A percentile compares a stretch with the other conserved stretches of the same genome.
These are phyloP conservation scores for Botrytis galanthina DNA, from an alignment of 2,329 filamentous ascomycete genomes.

Conservation along the genomic window DNA sequence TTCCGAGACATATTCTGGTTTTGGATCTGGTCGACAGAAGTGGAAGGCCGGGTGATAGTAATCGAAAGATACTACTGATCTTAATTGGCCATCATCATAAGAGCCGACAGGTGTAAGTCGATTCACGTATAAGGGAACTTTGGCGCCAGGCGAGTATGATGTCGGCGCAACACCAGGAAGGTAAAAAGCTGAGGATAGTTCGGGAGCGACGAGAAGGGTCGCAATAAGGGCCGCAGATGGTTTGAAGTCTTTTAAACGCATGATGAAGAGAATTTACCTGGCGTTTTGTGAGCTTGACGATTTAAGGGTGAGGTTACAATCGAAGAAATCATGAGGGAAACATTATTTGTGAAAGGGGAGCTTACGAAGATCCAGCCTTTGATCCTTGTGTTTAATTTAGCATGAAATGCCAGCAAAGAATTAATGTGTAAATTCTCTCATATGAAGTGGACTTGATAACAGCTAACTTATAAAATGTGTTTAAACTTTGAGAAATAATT, in stretches of 20 bases:
- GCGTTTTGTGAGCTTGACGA: background rate
- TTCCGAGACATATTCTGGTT: slow-evolving; percentile 78
- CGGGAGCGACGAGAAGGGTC: slow-evolving; percentile 50
- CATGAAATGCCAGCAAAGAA: slow-evolving; percentile 8
- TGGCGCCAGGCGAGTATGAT: slow-evolving; percentile 77
- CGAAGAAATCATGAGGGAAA: background rate
- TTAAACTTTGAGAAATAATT: background rate
- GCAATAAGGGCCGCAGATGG: slow-evolving; percentile 49
- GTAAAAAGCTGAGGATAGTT: slow-evolving; percentile 75
- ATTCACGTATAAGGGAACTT: slow-evolving; percentile 88
- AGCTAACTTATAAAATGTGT: background rate
- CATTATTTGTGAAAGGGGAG: slow-evolving; percentile 7
- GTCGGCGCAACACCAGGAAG: slow-evolving; percentile 93
- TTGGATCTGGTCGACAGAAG: slow-evolving; percentile 79
- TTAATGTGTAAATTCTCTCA: background rate
- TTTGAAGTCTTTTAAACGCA: slow-evolving; percentile 36
- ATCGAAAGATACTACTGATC: slow-evolving; percentile 93
- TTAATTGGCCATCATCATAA: slow-evolving; percentile 72
- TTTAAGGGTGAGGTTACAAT: background rate
- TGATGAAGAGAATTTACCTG: slow-evolving; percentile 24
- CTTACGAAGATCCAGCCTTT: slow-evolving; percentile 15
- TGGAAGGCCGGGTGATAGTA: slow-evolving; percentile 89
- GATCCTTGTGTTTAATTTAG: slow-evolving; percentile 8
- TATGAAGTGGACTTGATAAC: background rate
- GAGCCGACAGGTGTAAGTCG: slow-evolving; percentile 83